Conservation (phyloP, 345 rosid species). For the Physaria fendleri region DNA sequence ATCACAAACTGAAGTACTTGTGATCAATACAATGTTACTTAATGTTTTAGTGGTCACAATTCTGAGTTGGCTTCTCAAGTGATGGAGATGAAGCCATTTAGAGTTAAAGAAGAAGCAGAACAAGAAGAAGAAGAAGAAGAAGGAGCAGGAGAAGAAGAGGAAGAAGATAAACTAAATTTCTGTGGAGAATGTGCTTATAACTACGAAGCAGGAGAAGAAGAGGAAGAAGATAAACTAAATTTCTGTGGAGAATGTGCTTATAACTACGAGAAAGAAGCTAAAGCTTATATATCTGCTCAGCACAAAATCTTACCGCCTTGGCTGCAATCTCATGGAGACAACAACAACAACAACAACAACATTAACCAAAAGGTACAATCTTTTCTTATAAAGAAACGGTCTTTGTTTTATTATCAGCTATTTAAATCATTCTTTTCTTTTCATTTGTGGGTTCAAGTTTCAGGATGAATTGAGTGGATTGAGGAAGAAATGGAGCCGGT, state of each 20-base stretch:
- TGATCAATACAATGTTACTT: constrained; percentile 17
- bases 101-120: constrained; percentile 36
- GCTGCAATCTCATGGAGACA: constrained; percentile 47
- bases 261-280: constrained; percentile 68
- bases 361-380: constrained; percentile 46
- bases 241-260: constrained; percentile 72
- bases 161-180: constrained; percentile 44
- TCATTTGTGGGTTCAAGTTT: constrained; percentile 14
- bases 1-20: constrained; percentile 29
- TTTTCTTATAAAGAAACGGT: background rate
- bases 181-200: constrained; percentile 70
- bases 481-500: constrained; percentile 66
- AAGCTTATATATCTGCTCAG: constrained; percentile 41
- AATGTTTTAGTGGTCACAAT: constrained; percentile 13
- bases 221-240: constrained; percentile 45
- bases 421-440: background rate
- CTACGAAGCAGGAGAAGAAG: constrained; percentile 41
- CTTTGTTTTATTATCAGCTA: background rate
- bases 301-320: constrained; percentile 58
- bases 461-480: constrained; percentile 57
- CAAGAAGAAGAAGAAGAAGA: constrained; percentile 19
- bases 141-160: no score
- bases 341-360: constrained; percentile 27
- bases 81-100: constrained; percentile 47
- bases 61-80: constrained; percentile 35